phyloP scores from a whole-genome alignment of 2,329 filamentous ascomycete genomes.

The Pseudogymnoascus sp. region DNA sequence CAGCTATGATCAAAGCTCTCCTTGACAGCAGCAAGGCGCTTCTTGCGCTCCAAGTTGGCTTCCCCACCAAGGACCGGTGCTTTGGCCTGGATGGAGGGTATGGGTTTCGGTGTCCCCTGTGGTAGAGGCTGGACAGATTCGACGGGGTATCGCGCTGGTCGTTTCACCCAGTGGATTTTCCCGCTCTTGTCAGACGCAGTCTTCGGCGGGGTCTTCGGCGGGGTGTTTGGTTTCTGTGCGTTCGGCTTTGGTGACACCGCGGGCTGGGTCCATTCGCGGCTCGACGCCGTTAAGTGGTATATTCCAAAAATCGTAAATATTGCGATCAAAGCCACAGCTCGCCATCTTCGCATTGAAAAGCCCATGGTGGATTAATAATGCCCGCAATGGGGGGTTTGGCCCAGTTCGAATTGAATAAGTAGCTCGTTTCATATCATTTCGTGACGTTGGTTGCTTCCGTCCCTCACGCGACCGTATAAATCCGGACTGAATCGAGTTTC shows the following conservation, averaged over 20 bases:
- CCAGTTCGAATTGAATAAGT: not conserved
- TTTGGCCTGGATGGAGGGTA: slow-evolving; percentile 72
- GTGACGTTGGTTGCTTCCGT: not conserved
- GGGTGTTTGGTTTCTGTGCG: not conserved
- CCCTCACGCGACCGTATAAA: not conserved
- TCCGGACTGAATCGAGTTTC: not conserved
- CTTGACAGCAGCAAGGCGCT: slow-evolving; percentile 62
- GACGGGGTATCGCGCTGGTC: slow-evolving; percentile 72
- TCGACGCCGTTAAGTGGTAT: not conserved
- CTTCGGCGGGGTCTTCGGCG: slow-evolving; percentile 16
- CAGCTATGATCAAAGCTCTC: slow-evolving; percentile 72
- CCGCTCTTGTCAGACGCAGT: slow-evolving; percentile 17
- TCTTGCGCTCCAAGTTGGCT: slow-evolving; percentile 55
- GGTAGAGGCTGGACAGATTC: slow-evolving; percentile 73
- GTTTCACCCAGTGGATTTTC: slow-evolving; percentile 65
- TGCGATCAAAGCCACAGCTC: slow-evolving; percentile 2
- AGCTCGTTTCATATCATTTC: not conserved
- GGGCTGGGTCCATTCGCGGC: not conserved
- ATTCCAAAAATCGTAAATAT: not conserved
- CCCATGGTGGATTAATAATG: not conserved
- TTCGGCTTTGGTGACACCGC: not conserved
- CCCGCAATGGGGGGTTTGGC: not conserved
- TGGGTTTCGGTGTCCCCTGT: slow-evolving; percentile 58
- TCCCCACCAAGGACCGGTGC: slow-evolving; percentile 60
- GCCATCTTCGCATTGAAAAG: not conserved